Percentiles rank a stretch among this genome's conserved stretches.
Conservation (phyloP, 2,329 filamentous ascomycete species). For the Colletotrichum trifolii region DNA sequence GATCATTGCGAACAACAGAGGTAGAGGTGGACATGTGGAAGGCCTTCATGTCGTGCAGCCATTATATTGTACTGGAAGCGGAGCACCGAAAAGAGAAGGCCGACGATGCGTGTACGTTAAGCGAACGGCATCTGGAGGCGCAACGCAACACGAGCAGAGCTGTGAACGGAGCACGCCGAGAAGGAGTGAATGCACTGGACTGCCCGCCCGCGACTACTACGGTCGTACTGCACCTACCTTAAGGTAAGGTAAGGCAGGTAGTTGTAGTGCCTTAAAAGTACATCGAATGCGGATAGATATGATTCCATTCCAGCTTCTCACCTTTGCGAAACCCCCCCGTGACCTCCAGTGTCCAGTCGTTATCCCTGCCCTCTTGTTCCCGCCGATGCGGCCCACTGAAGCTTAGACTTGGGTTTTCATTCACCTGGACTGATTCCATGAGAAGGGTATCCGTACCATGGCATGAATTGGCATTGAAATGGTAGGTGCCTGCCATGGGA, state of each 20-base stretch:
- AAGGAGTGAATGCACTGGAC: no score
- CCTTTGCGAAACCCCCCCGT: no score
- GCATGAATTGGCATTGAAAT: neutral
- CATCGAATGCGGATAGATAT: no score
- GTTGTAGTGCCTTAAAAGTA: no score
- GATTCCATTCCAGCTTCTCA: no score
- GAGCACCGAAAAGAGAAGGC: conserved; percentile 14
- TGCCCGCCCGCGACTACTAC: no score
- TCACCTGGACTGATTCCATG: conserved; percentile 14
- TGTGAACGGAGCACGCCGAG: no score
- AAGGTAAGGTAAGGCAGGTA: no score
- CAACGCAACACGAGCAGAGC: no score
- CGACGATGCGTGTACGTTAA: neutral
- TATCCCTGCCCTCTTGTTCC: neutral
- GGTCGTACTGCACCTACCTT: no score
- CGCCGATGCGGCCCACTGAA: conserved; percentile 25
- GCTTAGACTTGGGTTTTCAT: conserved; percentile 18
- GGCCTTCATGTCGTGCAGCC: no score
- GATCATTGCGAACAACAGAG: neutral
- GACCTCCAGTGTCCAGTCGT: neutral
- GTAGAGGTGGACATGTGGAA: neutral
- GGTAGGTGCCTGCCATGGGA: neutral
- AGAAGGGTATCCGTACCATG: neutral
- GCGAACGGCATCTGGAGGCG: neutral
- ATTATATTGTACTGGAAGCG: neutral